These are phyloP conservation scores for Cryptococcus hybrid DNA, from an alignment of 1,284 basidiomycete species.

Conservation along the genomic window DNA sequence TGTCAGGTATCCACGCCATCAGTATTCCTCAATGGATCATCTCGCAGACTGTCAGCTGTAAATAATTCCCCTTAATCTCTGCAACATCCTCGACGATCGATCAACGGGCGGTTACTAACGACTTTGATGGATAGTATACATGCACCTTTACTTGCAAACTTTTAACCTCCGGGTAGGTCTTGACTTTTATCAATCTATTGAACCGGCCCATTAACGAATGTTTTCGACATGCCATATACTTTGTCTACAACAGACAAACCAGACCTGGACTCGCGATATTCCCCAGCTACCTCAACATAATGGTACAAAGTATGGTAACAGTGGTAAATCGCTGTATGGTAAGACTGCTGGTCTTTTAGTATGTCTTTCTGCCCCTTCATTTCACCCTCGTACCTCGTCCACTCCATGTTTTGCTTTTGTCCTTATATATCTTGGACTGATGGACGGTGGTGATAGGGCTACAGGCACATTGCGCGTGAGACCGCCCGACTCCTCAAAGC, in stretches of 20 bases:
- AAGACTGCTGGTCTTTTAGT: constrained; percentile 30
- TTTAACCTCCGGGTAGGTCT: constrained; percentile 9
- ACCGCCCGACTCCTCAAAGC: constrained; percentile 43
- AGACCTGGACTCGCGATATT: constrained; percentile 10
- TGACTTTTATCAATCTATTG: background rate
- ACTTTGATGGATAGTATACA: constrained; percentile 4
- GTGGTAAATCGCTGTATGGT: constrained; percentile 17
- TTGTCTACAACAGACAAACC: constrained; percentile 2
- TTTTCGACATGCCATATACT: background rate
- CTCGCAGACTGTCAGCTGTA: constrained; percentile 33
- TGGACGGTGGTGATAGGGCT: constrained; percentile 13
- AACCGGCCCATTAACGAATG: too few species aligned
- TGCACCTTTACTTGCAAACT: constrained; percentile 10
- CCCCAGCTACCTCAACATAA: constrained; percentile 6
- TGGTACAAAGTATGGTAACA: background rate
- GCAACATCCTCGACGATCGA: background rate
- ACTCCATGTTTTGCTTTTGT: background rate
- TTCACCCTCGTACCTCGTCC: background rate
- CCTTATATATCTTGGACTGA: background rate
- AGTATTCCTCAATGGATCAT: constrained; percentile 47
- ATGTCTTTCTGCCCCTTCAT: background rate
- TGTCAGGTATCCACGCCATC: constrained; percentile 40
- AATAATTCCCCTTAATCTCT: constrained; percentile 1
- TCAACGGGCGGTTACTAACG: background rate
- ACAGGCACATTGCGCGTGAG: constrained; percentile 44